These are phyloP conservation scores for Pulveroboletus sp. DNA, from an alignment of 768 basidiomycete genomes.

Conservation along the genomic window DNA sequence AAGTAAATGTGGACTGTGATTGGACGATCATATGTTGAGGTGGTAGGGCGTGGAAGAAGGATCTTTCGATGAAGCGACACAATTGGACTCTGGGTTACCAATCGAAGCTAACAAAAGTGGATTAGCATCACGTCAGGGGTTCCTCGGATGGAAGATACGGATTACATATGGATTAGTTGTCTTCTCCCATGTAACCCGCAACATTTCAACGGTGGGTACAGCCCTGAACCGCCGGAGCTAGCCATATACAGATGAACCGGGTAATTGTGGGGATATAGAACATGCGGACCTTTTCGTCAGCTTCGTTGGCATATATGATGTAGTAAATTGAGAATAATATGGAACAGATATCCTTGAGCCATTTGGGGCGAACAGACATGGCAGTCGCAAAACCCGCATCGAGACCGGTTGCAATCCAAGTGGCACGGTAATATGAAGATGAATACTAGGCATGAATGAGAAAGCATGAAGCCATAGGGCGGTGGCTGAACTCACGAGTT, in stretches of 20 bases:
- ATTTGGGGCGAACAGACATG: slow-evolving; percentile 86
- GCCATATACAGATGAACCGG: neutral
- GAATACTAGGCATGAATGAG: slow-evolving; percentile 58
- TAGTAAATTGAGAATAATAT: slow-evolving; percentile 87
- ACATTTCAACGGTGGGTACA: slow-evolving; percentile 93
- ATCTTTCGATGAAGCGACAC: slow-evolving; percentile 69
- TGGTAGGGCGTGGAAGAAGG: slow-evolving; percentile 73
- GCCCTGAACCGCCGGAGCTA: slow-evolving; percentile 90
- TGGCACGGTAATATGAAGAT: slow-evolving; percentile 90
- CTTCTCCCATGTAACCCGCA: slow-evolving; percentile 96
- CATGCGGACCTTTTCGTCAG: slow-evolving; percentile 85
- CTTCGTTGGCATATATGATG: slow-evolving; percentile 82
- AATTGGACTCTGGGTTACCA: slow-evolving; percentile 49
- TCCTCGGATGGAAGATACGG: slow-evolving; percentile 22
- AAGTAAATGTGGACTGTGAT: slow-evolving; percentile 84
- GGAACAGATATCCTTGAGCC: slow-evolving; percentile 84
- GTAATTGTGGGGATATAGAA: neutral
- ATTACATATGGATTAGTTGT: slow-evolving; percentile 84
- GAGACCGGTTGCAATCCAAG: slow-evolving; percentile 91
- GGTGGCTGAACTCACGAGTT: slow-evolving; percentile 53
- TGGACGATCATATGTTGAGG: slow-evolving; percentile 74
- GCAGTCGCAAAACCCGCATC: slow-evolving; percentile 97
- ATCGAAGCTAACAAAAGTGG: slow-evolving; percentile 51
- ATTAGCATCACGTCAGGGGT: slow-evolving; percentile 3
- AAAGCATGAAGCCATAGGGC: slow-evolving; percentile 1